A percentile compares a stretch with the other conserved stretches of the same genome.
These are phyloP conservation scores for Tuber umbilicatum DNA, from an alignment of 495 filamentous ascomycete genomes.

Conservation along the genomic window DNA sequence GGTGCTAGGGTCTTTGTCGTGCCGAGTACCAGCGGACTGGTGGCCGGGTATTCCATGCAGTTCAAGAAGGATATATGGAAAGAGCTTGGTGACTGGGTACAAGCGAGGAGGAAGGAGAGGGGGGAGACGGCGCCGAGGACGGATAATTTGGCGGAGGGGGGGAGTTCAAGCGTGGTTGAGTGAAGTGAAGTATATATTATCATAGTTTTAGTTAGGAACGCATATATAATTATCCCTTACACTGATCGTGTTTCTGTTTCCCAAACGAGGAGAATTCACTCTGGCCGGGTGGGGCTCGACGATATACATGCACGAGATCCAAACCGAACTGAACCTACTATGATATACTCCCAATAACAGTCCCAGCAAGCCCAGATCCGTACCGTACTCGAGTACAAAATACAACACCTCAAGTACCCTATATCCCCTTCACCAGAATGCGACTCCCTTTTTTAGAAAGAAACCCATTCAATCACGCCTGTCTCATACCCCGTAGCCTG, in stretches of 20 bases:
- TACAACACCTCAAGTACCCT: too few species aligned
- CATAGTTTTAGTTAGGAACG: not conserved
- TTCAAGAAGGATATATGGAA: constrained; percentile 85
- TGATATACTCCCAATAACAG: too few species aligned
- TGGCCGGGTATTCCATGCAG: constrained; percentile 59
- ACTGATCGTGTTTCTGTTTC: not conserved
- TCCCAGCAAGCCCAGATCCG: too few species aligned
- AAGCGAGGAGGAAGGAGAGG: constrained; percentile 53
- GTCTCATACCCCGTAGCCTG: too few species aligned
- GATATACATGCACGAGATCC: not conserved
- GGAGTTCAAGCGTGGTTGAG: not conserved
- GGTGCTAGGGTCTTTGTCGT: constrained; percentile 83
- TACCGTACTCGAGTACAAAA: too few species aligned
- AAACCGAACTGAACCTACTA: too few species aligned
- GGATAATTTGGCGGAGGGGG: constrained; percentile 8
- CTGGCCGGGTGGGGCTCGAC: not conserved
- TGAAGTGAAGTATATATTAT: not conserved
- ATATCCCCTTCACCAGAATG: too few species aligned
- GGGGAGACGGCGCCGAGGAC: constrained; percentile 41
- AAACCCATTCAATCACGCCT: too few species aligned
- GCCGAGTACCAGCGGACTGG: constrained; percentile 79
- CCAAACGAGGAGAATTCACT: not conserved
- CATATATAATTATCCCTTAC: not conserved
- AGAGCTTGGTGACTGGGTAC: constrained; percentile 78
- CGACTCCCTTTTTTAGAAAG: too few species aligned